Base-by-base conservation (phyloP, 306 rosid species). In the Astragalus glycyphyllos region DNA sequence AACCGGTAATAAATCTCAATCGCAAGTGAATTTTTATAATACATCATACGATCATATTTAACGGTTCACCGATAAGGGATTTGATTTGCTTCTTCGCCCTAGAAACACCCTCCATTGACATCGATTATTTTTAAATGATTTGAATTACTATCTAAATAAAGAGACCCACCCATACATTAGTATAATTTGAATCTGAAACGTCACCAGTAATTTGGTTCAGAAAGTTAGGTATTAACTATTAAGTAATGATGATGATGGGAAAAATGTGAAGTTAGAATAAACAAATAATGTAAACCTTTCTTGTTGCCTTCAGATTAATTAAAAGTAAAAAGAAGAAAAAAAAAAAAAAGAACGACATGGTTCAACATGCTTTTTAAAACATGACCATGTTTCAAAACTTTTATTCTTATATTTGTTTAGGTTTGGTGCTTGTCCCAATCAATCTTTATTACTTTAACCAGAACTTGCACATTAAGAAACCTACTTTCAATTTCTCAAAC, bases 361-460 rank as follows among this genome's bases (percentile, higher is more conserved):
- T 38, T 11, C 35, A 49, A 45, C 75, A 46, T 57, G 74, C 58
- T 77, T 51, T 71, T 79, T 32, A 13, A 66, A 79, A 78, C 80
- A 73, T 13, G 12, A 71, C 48, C 63, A 71, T 60, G 75, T 81
- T 59, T 68, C 71, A 61, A 54, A 54, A 73, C 86, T 73, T 77
- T 75, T 75, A 26, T 75, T 65, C 47, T 53, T 8, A 1, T 8
- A 1, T 37, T 34, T 40, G 8, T 62, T 72, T 23, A 13, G 55
- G 73, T 83, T 66, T 42, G 84, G 89, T 83, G 84, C 65, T 71
- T 68, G 85, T 89, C 89, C 64, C 79, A 64, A 86, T 89, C 96
- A 81, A 40, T 58, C 45, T 41, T 70, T 73, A 20, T 64, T 77
- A 58, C 78, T 84, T 84, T 82, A 70, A 62, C 78, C 44, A 63